phyloP scores from a whole-genome alignment of 345 rosid genomes.

The Turritis glabra region DNA sequence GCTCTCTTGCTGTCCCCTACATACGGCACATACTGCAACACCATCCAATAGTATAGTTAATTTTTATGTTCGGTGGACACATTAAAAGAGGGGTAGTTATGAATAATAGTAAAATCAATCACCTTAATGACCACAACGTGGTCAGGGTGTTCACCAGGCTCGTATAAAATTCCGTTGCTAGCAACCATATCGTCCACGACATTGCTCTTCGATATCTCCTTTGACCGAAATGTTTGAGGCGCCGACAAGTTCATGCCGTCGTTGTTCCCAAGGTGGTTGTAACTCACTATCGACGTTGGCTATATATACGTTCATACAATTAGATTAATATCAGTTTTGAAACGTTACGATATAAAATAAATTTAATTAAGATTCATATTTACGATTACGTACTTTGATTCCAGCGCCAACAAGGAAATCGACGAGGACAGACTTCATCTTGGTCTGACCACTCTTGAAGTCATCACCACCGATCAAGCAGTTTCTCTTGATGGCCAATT shows the following conservation, averaged over 20 bases:
- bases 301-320: conserved; percentile 16
- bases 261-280: conserved; percentile 96
- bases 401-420: conserved; percentile 99
- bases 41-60: neutral
- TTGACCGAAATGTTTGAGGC: conserved; percentile 94
- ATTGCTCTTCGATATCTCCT: conserved; percentile 96
- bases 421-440: conserved; percentile 92
- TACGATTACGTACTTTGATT: conserved; percentile 60
- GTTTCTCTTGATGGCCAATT: conserved; percentile 79
- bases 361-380: neutral
- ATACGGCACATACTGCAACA: conserved; percentile 81
- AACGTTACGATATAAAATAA: neutral
- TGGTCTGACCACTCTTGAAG: conserved; percentile 99
- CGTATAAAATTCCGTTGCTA: conserved; percentile 86
- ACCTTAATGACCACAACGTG: conserved; percentile 99
- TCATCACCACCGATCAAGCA: conserved; percentile 96
- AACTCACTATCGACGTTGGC: conserved; percentile 98
- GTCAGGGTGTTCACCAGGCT: conserved; percentile 97
- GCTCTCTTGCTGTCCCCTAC: conserved; percentile 99
- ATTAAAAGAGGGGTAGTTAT: neutral
- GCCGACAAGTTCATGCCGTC: conserved; percentile 99
- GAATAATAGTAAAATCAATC: neutral
- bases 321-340: neutral
- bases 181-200: conserved; percentile 98
- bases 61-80: neutral